Conservation (phyloP, 2,329 filamentous ascomycete species). For the Colletotrichum tofieldiae region DNA sequence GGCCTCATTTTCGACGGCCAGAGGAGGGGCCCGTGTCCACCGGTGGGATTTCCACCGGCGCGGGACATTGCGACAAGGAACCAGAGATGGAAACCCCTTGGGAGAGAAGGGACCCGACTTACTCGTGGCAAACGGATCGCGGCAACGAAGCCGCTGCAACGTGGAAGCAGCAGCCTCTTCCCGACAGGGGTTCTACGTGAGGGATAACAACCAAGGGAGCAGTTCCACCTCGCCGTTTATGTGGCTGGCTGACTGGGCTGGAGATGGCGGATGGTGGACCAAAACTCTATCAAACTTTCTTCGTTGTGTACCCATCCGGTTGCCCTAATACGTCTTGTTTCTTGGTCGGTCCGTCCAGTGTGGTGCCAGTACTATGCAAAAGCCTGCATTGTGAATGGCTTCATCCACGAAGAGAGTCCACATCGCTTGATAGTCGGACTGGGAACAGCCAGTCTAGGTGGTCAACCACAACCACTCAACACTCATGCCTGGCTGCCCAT, state of each 20-base stretch:
- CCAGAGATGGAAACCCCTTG: not conserved
- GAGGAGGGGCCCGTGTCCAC: not conserved
- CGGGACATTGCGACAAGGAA: not conserved
- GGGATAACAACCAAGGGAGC: conserved; percentile 14
- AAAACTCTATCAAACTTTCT: not conserved
- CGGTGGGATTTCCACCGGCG: not conserved
- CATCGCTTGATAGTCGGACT: not conserved
- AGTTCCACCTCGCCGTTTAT: conserved; percentile 1
- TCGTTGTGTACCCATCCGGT: not conserved
- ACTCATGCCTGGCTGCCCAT: not conserved
- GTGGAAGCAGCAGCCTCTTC: not conserved
- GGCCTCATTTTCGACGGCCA: conserved; percentile 6
- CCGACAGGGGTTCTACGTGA: not conserved
- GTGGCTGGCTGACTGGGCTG: not conserved
- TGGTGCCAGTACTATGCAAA: not conserved
- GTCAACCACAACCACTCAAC: not conserved
- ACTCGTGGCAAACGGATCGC: not conserved
- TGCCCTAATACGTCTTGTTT: not conserved
- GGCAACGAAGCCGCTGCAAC: conserved; percentile 9
- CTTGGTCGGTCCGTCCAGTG: not conserved
- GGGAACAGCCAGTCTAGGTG: not conserved
- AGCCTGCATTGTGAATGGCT: not conserved
- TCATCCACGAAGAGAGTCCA: not conserved
- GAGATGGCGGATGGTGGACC: no score
- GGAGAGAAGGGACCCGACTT: not conserved